Evolutionary conservation across 1,284 basidiomycete species (phyloP), one percentile per base, ranked within the genome.

Genomic region (Cerioporus squamosus): DNA sequence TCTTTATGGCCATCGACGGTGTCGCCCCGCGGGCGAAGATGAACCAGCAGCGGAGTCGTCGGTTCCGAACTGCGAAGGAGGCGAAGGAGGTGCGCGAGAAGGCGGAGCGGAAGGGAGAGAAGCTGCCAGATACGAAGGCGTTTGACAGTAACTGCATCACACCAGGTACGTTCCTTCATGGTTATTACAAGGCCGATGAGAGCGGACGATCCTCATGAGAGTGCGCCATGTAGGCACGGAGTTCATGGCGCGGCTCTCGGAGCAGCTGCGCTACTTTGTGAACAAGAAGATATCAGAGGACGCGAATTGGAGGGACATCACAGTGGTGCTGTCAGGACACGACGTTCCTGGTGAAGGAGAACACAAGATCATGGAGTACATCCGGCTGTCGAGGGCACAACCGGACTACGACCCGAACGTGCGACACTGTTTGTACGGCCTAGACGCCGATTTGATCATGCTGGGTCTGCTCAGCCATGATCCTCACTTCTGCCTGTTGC

Each of bases 341-440:
- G 96, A 99, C 68, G 94, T 97, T 4, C 97, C 97, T 0, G 97
- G 97, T 64, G 97, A 99, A 75, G 97, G 97, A 63, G 97, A 99
- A 74, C 97, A 99, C 84, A 99, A 99, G 82, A 97, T 99, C 68
- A 98, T 99, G 92, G 97, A 99, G 74, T 99, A 97, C 75, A 98
- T 99, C 70, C 91, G 97, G 51, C 79, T 95, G 61, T 88, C 89
- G 57, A 94, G 97, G 69, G 95, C 97, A 24, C 97, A 99, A 75
- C 93, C 93, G 9, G 91, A 93, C 72, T 97, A 99, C 78, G 88
- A 95, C 74, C 92, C 94, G 20, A 96, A 97, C 71, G 81, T 94
- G 52, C 89, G 97, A 64, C 97, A 99, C 77, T 99, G 97, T 76
- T 79, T 99, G 56, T 99, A 99, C 76, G 97, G 97, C 44, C 87